Evolutionary conservation across 2,329 filamentous ascomycete species (phyloP), one percentile per base, ranked within the genome.

Genomic region (Botrytis porri): DNA sequence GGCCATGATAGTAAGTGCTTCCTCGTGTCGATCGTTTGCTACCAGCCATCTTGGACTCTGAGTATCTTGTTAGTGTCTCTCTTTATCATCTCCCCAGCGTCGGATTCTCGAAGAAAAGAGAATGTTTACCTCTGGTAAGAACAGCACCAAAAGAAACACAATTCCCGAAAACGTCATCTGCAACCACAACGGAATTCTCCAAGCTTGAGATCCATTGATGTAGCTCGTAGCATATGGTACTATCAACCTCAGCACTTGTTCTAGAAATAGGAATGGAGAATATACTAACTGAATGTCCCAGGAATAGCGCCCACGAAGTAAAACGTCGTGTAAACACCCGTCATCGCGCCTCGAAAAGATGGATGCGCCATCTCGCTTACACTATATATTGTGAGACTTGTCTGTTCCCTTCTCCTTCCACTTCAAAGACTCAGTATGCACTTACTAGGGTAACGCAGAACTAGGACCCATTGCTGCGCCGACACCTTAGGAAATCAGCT

Each of bases 1-100:
- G 8, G 86, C 84, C 74, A 93, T 84, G 8, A 88, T 85, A 14
- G 83, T 80, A 35, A 86, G 81, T 0, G 88, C 88, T 74, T 89
- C 84, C 20, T 89, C 87, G 20, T 86, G 83, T 25, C 86, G 85
- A 74, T 88, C 86, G 69, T 88, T 84, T 60, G 85, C 84, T 74
- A 87, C 86, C 29, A 89, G 81, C 87, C 87, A 89, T 66, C 88
- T 81, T 8, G 88, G 88, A n/a, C 70, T 72, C 70, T 72, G 32
- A 1, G 12, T 2, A 12, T 60, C 39, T 10, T 10, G 1, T 72
- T 29, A 67, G 29, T 1, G 29, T 20, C 8, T 0, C 0, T 10
- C 0, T 8, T 3, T 9, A 4, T 2, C 0, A 16, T 41, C 20
- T 2, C 16, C 16, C 5, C 4, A 22, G 41, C 5, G 0, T 29